Evolutionary conservation across 179 eudicot genomes (phyloP), one percentile per base, ranked within the genome.

Genomic region (Spergularia azorica): DNA sequence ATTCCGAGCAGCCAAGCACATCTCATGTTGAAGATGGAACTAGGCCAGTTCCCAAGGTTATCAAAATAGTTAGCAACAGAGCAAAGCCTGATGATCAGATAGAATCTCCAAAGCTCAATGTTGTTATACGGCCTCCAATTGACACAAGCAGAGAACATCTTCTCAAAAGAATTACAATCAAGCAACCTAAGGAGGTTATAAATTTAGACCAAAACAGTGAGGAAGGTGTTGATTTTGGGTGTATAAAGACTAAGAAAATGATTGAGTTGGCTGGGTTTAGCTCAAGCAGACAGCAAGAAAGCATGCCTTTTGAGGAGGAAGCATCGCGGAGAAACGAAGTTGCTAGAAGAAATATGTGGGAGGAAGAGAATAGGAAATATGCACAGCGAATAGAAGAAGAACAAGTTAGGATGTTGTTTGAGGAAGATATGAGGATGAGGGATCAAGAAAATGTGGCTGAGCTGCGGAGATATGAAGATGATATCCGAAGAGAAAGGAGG

Each of bases 31-130:
- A 93, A 64, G 74, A 81, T 57, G 89, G 86, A 71, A 84, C 78
- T 77, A 87, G 78, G 76, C 70, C 90, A 18, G 80, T 79, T 64
- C 87, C 87, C 32, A 93, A 91, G 84, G 89, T 90, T 54, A 91
- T 86, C 56, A 95, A 95, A 88, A 87, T 93, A 62, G 85, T 93
- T 72, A 86, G 96, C 80, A 91, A 86, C 71, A 93, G 90, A 84
- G 82, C 32, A 16, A 90, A 86, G 82, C 71, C 84, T n/a, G 95
- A 89, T 51, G 95, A 88, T 71, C 92, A 75, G 76, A 79, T 70
- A 73, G 97, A 91, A 80, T 63, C 91, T 73, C 89, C 74, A 20
- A 93, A 81, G 84, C 89, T 91, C 3, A 84, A 90, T 65, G 80
- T 91, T 82, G 87, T 91, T 70, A 88, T 95, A 73, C 89, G 87